A percentile compares a stretch with the other conserved stretches of the same genome.
Conservation (phyloP, 805 yeast genomes). For the Yamadazyma tumulicola region DNA sequence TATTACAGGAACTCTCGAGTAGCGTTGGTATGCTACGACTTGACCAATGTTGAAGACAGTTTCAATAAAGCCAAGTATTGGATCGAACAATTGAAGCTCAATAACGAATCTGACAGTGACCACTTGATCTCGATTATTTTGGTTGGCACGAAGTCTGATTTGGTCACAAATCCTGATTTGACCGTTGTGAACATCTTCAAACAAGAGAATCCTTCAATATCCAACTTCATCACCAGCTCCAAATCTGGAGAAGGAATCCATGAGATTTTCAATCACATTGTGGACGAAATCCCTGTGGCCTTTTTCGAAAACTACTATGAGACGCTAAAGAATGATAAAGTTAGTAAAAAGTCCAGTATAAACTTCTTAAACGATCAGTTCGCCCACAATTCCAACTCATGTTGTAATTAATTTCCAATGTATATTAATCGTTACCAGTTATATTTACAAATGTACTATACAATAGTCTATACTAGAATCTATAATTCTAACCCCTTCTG, state of each 20-base stretch:
- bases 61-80: constrained; percentile 79
- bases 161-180: constrained; percentile 26
- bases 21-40: constrained; percentile 86
- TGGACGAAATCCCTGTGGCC: constrained; percentile 27
- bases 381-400: background rate
- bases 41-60: constrained; percentile 45
- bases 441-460: constrained; percentile 4
- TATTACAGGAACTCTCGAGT: constrained; percentile 66
- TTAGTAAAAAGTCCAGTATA: constrained; percentile 4
- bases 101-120: constrained; percentile 18
- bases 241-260: constrained; percentile 63
- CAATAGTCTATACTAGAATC: too few relatives aligned
- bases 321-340: constrained; percentile 4
- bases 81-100: constrained; percentile 69
- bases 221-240: constrained; percentile 55
- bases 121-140: constrained; percentile 38
- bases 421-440: constrained; percentile 7
- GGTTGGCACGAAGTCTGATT: constrained; percentile 83
- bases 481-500: constrained; percentile 39
- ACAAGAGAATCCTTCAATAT: constrained; percentile 16
- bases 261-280: constrained; percentile 29
- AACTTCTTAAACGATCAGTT: constrained; percentile 11
- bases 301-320: constrained; percentile 20
- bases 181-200: constrained; percentile 12
- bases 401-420: background rate